Percentiles rank a stretch among this genome's conserved stretches.
phyloP scores from a whole-genome alignment of 2,329 filamentous ascomycete genomes.

The Gnomoniopsis sp. region DNA sequence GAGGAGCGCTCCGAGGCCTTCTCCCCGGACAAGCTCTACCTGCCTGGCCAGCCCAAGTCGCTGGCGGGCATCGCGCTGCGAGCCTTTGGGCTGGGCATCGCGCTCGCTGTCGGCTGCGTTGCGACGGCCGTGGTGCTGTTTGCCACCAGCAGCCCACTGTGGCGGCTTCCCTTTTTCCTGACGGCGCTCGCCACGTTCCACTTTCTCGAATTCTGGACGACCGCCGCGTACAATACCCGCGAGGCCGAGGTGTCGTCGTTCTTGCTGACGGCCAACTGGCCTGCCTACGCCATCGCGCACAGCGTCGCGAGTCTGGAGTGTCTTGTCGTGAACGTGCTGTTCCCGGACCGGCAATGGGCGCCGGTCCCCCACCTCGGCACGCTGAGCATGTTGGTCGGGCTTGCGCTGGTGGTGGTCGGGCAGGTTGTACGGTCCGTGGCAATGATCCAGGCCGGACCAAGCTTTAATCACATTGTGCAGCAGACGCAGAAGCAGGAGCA shows the following conservation, averaged over 20 bases:
- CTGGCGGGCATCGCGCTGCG: constrained; percentile 58
- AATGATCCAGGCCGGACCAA: constrained; percentile 84
- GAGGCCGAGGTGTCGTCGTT: constrained; percentile 72
- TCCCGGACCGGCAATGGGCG: constrained; percentile 46
- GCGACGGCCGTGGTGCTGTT: constrained; percentile 31
- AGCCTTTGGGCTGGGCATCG: constrained; percentile 50
- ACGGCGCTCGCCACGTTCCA: constrained; percentile 75
- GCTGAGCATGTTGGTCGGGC: constrained; percentile 51
- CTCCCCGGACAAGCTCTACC: constrained; percentile 30
- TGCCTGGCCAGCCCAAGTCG: constrained; percentile 49
- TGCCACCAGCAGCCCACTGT: constrained; percentile 44
- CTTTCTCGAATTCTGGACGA: constrained; percentile 94
- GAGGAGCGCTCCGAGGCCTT: constrained; percentile 23
- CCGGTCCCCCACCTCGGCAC: constrained; percentile 41
- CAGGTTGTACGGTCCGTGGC: constrained; percentile 76
- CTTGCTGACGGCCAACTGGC: constrained; percentile 80
- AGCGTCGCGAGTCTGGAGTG: constrained; percentile 71
- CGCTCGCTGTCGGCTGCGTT: constrained; percentile 35
- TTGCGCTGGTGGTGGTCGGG: constrained; percentile 63
- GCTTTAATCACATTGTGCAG: constrained; percentile 89
- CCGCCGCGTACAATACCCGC: constrained; percentile 76
- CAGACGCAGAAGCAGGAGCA: constrained; percentile 66
- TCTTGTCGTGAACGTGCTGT: constrained; percentile 54
- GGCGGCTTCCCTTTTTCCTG: constrained; percentile 66
- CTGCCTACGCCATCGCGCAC: constrained; percentile 81